Conservation (phyloP, 2,329 filamentous ascomycete genomes). For the Corinectria fuckeliana region DNA sequence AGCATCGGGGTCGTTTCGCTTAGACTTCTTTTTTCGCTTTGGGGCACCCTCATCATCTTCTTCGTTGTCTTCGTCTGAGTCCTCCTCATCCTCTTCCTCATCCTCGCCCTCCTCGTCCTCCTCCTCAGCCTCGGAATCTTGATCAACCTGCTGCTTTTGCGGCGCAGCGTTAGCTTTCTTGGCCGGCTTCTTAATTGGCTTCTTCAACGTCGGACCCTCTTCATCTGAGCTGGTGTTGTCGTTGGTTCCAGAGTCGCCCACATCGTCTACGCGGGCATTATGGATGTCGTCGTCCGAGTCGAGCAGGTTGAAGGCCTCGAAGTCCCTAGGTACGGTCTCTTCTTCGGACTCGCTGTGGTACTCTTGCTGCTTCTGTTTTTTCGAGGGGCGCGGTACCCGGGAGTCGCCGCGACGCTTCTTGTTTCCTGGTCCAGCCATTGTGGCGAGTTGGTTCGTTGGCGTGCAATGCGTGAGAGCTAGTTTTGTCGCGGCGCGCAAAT, state of each 20-base stretch:
- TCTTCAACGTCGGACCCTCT: conserved; percentile 40
- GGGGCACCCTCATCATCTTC: conserved; percentile 47
- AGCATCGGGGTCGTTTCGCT: conserved; percentile 89
- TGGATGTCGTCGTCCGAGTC: conserved; percentile 65
- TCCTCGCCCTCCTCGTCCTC: conserved; percentile 34
- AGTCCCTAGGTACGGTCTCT: conserved; percentile 50
- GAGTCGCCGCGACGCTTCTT: conserved; percentile 44
- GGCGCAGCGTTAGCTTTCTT: conserved; percentile 40
- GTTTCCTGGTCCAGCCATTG: conserved; percentile 43
- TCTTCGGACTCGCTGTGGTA: conserved; percentile 62
- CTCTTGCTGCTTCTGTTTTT: conserved; percentile 59
- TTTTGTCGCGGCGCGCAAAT: conserved; percentile 21
- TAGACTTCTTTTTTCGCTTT: conserved; percentile 63
- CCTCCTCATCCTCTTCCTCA: conserved; percentile 34
- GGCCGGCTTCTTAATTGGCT: conserved; percentile 40
- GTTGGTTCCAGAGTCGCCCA: conserved; percentile 48
- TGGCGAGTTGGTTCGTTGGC: conserved; percentile 20
- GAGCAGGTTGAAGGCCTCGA: conserved; percentile 59
- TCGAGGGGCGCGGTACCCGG: conserved; percentile 50
- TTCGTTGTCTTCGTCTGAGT: conserved; percentile 48
- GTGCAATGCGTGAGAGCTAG: conserved; percentile 18
- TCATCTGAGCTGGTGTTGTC: conserved; percentile 47
- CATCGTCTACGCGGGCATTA: conserved; percentile 59
- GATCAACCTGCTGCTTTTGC: conserved; percentile 33
- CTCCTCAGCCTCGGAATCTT: conserved; percentile 26